phyloP scores from a whole-genome alignment of 2,329 filamentous ascomycete genomes.

The Sarocladium brachiariae region DNA sequence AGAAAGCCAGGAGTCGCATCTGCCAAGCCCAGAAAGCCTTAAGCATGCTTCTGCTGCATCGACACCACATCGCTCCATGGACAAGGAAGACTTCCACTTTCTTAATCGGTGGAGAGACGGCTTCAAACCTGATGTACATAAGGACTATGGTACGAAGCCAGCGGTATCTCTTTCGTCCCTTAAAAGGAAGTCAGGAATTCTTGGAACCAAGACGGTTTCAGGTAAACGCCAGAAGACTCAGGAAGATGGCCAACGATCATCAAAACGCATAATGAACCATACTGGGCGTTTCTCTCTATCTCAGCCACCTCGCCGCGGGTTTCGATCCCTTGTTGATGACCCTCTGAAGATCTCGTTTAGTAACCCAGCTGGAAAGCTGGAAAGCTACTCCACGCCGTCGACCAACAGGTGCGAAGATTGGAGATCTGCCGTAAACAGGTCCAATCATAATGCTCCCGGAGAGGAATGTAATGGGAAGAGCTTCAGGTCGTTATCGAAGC shows the following conservation, averaged over 20 bases:
- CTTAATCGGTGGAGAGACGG: constrained; percentile 8
- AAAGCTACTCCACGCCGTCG: background rate
- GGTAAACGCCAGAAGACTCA: background rate
- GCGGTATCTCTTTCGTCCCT: background rate
- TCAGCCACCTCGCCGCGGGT: background rate
- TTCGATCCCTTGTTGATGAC: background rate
- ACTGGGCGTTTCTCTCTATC: background rate
- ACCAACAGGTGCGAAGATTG: background rate
- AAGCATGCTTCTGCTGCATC: constrained; percentile 13
- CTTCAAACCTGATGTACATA: background rate
- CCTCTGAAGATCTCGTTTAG: background rate
- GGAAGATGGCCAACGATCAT: background rate
- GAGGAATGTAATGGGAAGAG: too few relatives aligned
- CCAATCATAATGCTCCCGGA: too few relatives aligned
- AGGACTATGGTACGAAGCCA: background rate
- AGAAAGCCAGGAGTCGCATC: constrained; percentile 9
- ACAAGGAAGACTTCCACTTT: constrained; percentile 8
- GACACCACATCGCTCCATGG: constrained; percentile 11
- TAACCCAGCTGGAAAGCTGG: background rate
- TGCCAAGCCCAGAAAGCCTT: constrained; percentile 17
- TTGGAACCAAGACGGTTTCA: background rate
- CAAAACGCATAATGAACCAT: background rate
- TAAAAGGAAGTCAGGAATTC: background rate
- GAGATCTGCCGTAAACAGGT: too few relatives aligned
- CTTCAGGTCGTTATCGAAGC: background rate